These are phyloP conservation scores for Acanthamoeba castellanii DNA, from an alignment of 208 protist species.

Conservation along the genomic window DNA sequence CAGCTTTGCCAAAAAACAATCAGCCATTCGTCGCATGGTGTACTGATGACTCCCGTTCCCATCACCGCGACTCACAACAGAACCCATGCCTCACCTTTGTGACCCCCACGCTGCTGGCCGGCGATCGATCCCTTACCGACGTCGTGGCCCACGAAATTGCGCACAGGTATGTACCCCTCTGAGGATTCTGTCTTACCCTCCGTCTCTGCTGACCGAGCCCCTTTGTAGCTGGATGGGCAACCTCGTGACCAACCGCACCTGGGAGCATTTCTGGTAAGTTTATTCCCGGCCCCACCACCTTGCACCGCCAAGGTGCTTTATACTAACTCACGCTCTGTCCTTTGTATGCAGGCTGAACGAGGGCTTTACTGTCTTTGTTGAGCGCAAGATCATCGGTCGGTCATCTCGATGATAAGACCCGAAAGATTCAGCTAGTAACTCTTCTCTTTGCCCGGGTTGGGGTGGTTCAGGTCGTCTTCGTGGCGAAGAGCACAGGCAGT, in stretches of 20 bases:
- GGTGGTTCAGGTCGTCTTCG: slow-evolving; percentile 67
- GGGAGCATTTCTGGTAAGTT: slow-evolving; percentile 90
- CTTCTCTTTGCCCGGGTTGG: not conserved
- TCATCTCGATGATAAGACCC: no score
- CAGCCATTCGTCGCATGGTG: not conserved
- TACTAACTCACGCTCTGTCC: no score
- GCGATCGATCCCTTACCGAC: slow-evolving; percentile 88
- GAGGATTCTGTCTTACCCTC: not conserved
- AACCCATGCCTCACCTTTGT: slow-evolving; percentile 89
- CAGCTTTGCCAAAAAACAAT: slow-evolving; percentile 78
- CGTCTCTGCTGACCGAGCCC: not conserved
- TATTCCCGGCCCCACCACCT: not conserved
- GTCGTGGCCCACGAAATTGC: slow-evolving; percentile 93
- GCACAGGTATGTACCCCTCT: slow-evolving; percentile 79
- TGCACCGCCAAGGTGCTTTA: not conserved
- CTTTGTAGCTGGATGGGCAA: slow-evolving; percentile 89
- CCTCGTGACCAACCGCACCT: slow-evolving; percentile 88
- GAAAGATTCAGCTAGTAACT: no score
- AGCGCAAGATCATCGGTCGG: slow-evolving; percentile 88
- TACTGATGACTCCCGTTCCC: no score
- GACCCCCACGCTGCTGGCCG: slow-evolving; percentile 92
- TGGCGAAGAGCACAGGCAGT: slow-evolving; percentile 81
- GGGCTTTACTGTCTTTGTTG: slow-evolving; percentile 89
- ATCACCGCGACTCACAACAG: no score
- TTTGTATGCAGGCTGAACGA: slow-evolving; percentile 86